Evolutionary conservation across 2,329 filamentous ascomycete genomes (phyloP).

Genomic region (Fusarium gaditjirri): DNA sequence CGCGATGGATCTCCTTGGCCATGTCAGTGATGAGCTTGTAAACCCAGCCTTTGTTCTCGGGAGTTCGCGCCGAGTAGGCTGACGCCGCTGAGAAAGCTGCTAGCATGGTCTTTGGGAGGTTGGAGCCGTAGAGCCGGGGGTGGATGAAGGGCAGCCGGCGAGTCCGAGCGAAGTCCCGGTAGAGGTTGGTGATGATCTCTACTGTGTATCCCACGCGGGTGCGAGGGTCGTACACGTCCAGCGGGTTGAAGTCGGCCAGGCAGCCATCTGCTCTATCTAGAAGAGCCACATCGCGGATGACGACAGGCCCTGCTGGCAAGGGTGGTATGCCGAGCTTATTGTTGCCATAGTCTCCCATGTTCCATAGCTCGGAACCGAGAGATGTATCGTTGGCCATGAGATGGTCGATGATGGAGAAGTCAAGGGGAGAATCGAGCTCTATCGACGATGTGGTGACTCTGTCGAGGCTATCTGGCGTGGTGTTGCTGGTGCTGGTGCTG

Average conservation of each 20-base stretch:
- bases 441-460: slow-evolving; percentile 33
- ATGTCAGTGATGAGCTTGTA: slow-evolving; percentile 53
- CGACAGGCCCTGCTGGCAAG: slow-evolving; percentile 29
- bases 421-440: slow-evolving; percentile 44
- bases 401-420: slow-evolving; percentile 52
- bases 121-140: slow-evolving; percentile 53
- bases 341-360: slow-evolving; percentile 39
- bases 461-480: slow-evolving; percentile 46
- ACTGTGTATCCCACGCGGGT: slow-evolving; percentile 52
- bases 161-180: slow-evolving; percentile 49
- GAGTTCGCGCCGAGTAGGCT: slow-evolving; percentile 52
- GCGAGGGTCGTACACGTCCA: slow-evolving; percentile 51
- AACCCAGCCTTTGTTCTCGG: slow-evolving; percentile 53
- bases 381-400: slow-evolving; percentile 44
- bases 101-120: slow-evolving; percentile 54
- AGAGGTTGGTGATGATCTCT: slow-evolving; percentile 47
- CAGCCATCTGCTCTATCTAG: slow-evolving; percentile 38
- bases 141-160: slow-evolving; percentile 57
- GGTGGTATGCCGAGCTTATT: slow-evolving; percentile 49
- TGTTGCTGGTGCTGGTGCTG: slow-evolving; percentile 14
- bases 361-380: slow-evolving; percentile 43
- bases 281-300: slow-evolving; percentile 47
- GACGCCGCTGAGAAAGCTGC: slow-evolving; percentile 54
- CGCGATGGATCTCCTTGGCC: slow-evolving; percentile 50
- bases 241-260: slow-evolving; percentile 44